These are phyloP conservation scores for Nannochloropsis oceanica DNA, from an alignment of 108 stramenopile genomes.

Conservation along the genomic window DNA sequence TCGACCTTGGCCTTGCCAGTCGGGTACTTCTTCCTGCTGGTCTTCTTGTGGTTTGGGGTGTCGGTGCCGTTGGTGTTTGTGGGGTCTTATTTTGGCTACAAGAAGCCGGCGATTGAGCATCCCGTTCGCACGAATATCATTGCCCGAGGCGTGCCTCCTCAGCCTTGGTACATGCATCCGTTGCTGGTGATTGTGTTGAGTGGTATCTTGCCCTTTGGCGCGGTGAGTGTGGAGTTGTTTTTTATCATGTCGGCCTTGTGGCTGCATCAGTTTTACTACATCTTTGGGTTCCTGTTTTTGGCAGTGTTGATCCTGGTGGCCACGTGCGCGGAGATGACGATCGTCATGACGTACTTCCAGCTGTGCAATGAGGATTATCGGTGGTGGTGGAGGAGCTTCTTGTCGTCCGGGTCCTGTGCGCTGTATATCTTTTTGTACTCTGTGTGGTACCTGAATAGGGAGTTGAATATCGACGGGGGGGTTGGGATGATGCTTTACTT, in stretches of 20 bases:
- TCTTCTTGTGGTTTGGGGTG: slow-evolving; percentile 94
- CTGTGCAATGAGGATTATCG: slow-evolving; percentile 94
- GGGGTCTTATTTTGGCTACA: slow-evolving; percentile 98
- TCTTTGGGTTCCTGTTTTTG: slow-evolving; percentile 90
- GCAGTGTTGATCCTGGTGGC: slow-evolving; percentile 83
- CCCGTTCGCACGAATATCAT: slow-evolving; percentile 59
- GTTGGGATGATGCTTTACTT: slow-evolving; percentile 80
- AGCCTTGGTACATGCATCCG: slow-evolving; percentile 72
- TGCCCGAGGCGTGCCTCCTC: slow-evolving; percentile 70
- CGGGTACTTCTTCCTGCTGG: slow-evolving; percentile 71
- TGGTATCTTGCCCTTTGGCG: slow-evolving; percentile 93
- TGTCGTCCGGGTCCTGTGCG: slow-evolving; percentile 54
- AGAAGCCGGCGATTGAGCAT: slow-evolving; percentile 50
- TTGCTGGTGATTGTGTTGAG: slow-evolving; percentile 69
- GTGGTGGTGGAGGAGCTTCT: slow-evolving; percentile 99
- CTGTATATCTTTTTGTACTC: slow-evolving; percentile 90
- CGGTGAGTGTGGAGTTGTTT: slow-evolving; percentile 91
- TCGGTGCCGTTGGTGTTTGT: slow-evolving; percentile 91
- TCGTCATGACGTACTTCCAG: slow-evolving; percentile 96
- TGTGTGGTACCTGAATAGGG: slow-evolving; percentile 65
- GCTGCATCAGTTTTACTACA: slow-evolving; percentile 91
- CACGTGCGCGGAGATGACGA: slow-evolving; percentile 90
- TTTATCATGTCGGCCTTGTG: slow-evolving; percentile 82
- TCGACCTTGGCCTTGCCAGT: slow-evolving; percentile 87
- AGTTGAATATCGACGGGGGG: slow-evolving; percentile 67